Conservation (phyloP, 2,329 filamentous ascomycete genomes). For the Aspergillus thermomutatus region DNA sequence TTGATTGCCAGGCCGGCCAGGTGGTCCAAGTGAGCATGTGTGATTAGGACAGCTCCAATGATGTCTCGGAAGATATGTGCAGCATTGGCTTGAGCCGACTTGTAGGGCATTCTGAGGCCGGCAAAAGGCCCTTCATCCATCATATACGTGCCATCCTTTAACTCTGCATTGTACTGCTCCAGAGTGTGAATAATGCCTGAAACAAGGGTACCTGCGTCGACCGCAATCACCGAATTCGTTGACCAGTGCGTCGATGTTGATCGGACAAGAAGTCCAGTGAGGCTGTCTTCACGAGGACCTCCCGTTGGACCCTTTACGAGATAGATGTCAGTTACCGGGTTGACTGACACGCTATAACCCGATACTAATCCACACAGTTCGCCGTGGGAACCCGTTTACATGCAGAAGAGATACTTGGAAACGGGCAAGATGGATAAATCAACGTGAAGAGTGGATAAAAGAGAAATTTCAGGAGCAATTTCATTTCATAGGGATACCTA, state of each 20-base stretch:
- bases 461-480: neutral
- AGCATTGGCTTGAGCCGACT: conserved; percentile 71
- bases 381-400: neutral
- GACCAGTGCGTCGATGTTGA: conserved; percentile 76
- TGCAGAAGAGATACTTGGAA: neutral
- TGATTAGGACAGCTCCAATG: conserved; percentile 86
- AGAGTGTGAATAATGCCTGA: conserved; percentile 80
- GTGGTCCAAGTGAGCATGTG: conserved; percentile 96
- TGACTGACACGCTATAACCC: conserved; percentile 15
- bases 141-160: conserved; percentile 23
- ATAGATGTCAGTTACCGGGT: conserved; percentile 24
- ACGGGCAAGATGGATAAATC: neutral
- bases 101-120: conserved; percentile 67
- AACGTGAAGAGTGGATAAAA: neutral
- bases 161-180: conserved; percentile 39
- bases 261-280: conserved; percentile 84
- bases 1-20: conserved; percentile 90
- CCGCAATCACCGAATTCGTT: conserved; percentile 78
- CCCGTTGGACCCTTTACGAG: conserved; percentile 73
- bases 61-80: conserved; percentile 73
- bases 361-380: conserved; percentile 3
- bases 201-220: conserved; percentile 89
- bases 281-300: conserved; percentile 84
- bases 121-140: conserved; percentile 69
- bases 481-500: neutral